Conservation (phyloP, 225 moss, liverwort and hornwort genomes). For the Sphagnum tenellum region DNA sequence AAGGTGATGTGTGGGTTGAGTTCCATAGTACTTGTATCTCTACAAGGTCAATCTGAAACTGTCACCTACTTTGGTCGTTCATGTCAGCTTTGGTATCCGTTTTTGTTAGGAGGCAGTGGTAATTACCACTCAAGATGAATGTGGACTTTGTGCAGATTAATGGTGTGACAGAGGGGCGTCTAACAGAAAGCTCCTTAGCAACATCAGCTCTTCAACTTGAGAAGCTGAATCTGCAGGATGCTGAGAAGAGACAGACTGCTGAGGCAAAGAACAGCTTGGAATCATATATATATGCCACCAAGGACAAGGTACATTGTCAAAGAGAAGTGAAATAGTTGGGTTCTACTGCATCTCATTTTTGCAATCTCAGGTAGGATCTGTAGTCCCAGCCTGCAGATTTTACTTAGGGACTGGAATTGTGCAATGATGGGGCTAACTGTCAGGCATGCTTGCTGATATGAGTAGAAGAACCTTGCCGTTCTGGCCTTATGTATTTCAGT, state of each 20-base stretch:
- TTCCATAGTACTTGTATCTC: too few relatives aligned
- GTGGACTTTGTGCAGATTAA: constrained; percentile 39
- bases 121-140: too few relatives aligned
- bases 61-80: too few relatives aligned
- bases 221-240: constrained; percentile 62
- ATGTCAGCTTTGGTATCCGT: too few relatives aligned
- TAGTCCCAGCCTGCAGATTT: background rate
- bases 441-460: too few relatives aligned
- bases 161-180: constrained; percentile 63
- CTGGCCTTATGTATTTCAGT: background rate
- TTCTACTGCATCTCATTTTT: background rate
- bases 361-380: background rate
- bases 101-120: background rate
- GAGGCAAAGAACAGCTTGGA: constrained; percentile 94
- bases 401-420: background rate
- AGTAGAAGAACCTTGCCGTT: background rate
- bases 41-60: too few relatives aligned
- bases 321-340: too few relatives aligned
- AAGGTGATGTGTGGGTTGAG: too few relatives aligned
- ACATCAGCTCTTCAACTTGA: constrained; percentile 59
- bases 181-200: constrained; percentile 56
- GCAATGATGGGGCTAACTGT: background rate
- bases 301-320: constrained; percentile 55
- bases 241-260: constrained; percentile 81
- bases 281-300: constrained; percentile 86